phyloP scores from a whole-genome alignment of 2,329 filamentous ascomycete species.

The Pseudogymnoascus sp. region DNA sequence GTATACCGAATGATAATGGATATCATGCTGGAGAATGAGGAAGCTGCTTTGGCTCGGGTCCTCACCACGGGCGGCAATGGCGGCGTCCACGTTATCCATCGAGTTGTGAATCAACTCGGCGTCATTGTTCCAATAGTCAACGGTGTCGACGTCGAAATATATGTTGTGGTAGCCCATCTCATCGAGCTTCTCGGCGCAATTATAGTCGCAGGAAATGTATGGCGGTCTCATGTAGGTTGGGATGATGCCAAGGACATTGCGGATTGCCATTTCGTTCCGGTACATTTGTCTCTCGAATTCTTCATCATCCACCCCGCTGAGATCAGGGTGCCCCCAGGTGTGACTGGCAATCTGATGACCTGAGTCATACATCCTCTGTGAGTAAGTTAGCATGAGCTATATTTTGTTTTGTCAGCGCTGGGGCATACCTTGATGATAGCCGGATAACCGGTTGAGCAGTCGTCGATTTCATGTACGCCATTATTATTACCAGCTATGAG shows the following conservation, averaged over 20 bases:
- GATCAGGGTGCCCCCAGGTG: conserved; percentile 45
- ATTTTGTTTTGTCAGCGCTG: neutral
- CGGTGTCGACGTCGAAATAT: conserved; percentile 42
- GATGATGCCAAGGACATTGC: conserved; percentile 47
- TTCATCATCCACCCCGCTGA: conserved; percentile 35
- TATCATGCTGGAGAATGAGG: conserved; percentile 43
- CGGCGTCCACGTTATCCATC: conserved; percentile 33
- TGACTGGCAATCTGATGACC: conserved; percentile 56
- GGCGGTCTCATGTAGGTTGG: conserved; percentile 46
- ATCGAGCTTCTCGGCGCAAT: conserved; percentile 30
- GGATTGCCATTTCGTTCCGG: conserved; percentile 47
- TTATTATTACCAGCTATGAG: conserved; percentile 41
- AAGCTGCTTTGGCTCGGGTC: conserved; percentile 26
- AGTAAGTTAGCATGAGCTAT: conserved; percentile 1
- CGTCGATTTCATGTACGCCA: conserved; percentile 48
- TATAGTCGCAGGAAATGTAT: conserved; percentile 37
- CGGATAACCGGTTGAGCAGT: conserved; percentile 36
- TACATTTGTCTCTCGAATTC: conserved; percentile 41
- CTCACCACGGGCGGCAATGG: conserved; percentile 15
- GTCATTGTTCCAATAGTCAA: conserved; percentile 39
- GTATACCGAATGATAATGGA: conserved; percentile 30
- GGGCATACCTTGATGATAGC: conserved; percentile 38
- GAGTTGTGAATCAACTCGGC: conserved; percentile 38
- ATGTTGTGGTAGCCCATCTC: conserved; percentile 40
- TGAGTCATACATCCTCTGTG: conserved; percentile 21